These are phyloP conservation scores for Spatholobus suberectus DNA, from an alignment of 306 rosid species.

Conservation along the genomic window DNA sequence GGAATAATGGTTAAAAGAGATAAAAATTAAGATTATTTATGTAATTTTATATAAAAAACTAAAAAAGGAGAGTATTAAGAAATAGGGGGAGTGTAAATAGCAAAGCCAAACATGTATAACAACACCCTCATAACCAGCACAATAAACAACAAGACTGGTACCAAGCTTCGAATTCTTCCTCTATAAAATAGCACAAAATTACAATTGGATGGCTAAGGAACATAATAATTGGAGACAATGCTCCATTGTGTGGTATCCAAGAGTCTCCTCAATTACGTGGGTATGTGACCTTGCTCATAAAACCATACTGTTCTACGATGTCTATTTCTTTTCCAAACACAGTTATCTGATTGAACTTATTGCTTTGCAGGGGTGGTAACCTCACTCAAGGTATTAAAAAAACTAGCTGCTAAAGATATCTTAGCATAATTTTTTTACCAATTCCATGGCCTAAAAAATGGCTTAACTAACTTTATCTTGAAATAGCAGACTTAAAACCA, in stretches of 20 bases:
- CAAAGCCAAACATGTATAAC: too few relatives aligned
- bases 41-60: too few relatives aligned
- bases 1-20: too few relatives aligned
- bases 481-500: slow-evolving; percentile 62
- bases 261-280: slow-evolving; percentile 69
- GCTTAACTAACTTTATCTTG: slow-evolving; percentile 18
- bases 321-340: background rate
- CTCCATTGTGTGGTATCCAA: slow-evolving; percentile 80
- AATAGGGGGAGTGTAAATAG: too few relatives aligned
- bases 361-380: slow-evolving; percentile 78
- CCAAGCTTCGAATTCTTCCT: too few relatives aligned
- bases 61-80: too few relatives aligned
- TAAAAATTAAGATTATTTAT: too few relatives aligned
- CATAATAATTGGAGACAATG: slow-evolving; percentile 64
- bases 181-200: too few relatives aligned
- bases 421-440: background rate
- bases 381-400: slow-evolving; percentile 67
- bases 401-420: background rate
- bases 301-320: background rate
- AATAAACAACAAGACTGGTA: too few relatives aligned
- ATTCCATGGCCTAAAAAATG: background rate
- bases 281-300: slow-evolving; percentile 47
- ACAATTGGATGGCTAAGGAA: slow-evolving; percentile 66
- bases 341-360: slow-evolving; percentile 27
- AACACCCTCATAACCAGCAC: too few relatives aligned